phyloP scores from a whole-genome alignment of 2,329 filamentous ascomycete genomes.

The Penicillium psychrosexuale region DNA sequence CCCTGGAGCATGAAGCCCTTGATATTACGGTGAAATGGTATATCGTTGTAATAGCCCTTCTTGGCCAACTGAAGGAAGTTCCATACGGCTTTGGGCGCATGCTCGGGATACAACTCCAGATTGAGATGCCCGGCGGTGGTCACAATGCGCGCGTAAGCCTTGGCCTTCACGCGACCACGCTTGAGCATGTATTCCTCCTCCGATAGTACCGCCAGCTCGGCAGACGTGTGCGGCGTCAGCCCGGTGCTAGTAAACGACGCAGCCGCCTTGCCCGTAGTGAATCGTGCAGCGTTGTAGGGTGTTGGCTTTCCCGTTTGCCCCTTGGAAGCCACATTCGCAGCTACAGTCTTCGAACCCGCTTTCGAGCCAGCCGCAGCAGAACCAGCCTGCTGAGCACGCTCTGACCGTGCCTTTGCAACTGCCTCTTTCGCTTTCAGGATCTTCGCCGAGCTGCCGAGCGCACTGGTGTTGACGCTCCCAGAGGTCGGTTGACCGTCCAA shows the following conservation, averaged over 20 bases:
- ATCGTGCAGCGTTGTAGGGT: conserved; percentile 80
- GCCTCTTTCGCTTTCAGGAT: conserved; percentile 88
- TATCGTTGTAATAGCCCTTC: conserved; percentile 81
- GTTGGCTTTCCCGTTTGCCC: conserved; percentile 34
- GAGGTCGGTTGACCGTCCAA: conserved; percentile 63
- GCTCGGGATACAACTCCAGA: conserved; percentile 85
- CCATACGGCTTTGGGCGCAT: conserved; percentile 90
- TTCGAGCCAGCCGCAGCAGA: conserved; percentile 47
- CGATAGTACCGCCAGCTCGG: conserved; percentile 77
- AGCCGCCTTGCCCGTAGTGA: conserved; percentile 87
- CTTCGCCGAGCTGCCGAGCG: conserved; percentile 75
- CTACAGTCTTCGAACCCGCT: conserved; percentile 24
- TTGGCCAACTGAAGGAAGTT: conserved; percentile 89
- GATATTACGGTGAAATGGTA: conserved; percentile 90
- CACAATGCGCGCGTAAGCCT: conserved; percentile 85
- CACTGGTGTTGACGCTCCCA: conserved; percentile 71
- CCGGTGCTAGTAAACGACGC: conserved; percentile 95
- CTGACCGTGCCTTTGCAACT: conserved; percentile 81
- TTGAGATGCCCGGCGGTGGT: conserved; percentile 84
- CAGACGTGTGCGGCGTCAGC: conserved; percentile 84
- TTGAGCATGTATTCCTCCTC: conserved; percentile 98
- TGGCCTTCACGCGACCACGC: conserved; percentile 80
- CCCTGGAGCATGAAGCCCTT: conserved; percentile 97
- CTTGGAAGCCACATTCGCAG: conserved; percentile 19
- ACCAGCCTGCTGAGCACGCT: conserved; percentile 59